Evolutionary conservation across 768 basidiomycete genomes (phyloP).

Genomic region (Hebeloma cylindrosporum): DNA sequence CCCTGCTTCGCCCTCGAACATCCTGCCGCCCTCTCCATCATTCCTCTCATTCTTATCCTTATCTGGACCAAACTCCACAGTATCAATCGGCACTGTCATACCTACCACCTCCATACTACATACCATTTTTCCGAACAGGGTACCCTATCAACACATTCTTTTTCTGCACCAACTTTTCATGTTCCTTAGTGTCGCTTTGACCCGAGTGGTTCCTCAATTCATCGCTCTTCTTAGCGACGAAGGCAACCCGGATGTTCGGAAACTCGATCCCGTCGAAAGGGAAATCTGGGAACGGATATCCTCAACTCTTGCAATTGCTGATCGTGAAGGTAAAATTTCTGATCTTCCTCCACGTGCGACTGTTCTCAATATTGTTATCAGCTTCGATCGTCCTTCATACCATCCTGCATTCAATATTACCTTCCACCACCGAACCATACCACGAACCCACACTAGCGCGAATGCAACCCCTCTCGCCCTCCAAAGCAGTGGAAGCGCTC

Average conservation of each 20-base stretch:
- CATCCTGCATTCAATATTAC: constrained; percentile 46
- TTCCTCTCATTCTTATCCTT: constrained; percentile 13
- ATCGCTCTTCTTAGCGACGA: constrained; percentile 37
- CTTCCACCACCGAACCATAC: constrained; percentile 21
- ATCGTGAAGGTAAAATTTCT: constrained; percentile 50
- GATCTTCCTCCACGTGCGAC: neutral
- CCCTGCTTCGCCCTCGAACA: constrained; percentile 29
- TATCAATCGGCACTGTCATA: constrained; percentile 11
- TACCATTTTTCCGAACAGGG: constrained; percentile 59
- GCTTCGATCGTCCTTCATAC: constrained; percentile 55
- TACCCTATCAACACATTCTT: constrained; percentile 73
- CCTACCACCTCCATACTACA: constrained; percentile 20
- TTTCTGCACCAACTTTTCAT: constrained; percentile 79
- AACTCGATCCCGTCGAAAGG: constrained; percentile 35
- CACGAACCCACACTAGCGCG: constrained; percentile 38
- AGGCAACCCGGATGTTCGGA: constrained; percentile 13
- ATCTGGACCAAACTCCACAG: neutral
- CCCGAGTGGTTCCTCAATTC: constrained; percentile 67
- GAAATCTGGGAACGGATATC: constrained; percentile 46
- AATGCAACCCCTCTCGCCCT: constrained; percentile 34
- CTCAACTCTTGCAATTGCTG: constrained; percentile 42
- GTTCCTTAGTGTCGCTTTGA: constrained; percentile 70
- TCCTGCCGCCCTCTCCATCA: constrained; percentile 46
- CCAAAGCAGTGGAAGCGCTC: constrained; percentile 35
- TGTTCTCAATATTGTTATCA: constrained; percentile 19